phyloP scores from a whole-genome alignment of 495 filamentous ascomycete genomes.

The Aspergillus conjunctus region DNA sequence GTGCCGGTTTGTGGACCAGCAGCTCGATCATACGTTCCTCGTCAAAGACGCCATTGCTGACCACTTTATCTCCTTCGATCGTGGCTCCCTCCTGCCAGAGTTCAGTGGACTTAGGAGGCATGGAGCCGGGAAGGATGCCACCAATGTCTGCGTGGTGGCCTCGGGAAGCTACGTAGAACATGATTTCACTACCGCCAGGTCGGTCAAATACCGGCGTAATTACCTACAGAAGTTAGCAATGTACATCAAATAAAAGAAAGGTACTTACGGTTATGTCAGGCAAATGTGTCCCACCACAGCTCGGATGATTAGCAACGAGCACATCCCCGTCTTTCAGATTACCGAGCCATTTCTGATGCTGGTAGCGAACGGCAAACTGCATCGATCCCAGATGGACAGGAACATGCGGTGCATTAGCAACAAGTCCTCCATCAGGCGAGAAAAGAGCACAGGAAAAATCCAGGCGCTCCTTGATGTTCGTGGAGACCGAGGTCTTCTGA shows the following conservation, averaged over 20 bases:
- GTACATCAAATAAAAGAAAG: not conserved
- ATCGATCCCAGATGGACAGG: conserved; percentile 79
- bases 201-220: conserved; percentile 79
- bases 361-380: conserved; percentile 88
- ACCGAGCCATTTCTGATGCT: conserved; percentile 88
- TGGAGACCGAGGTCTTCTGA: conserved; percentile 96
- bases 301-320: conserved; percentile 93
- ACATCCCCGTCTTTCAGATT: conserved; percentile 91
- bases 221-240: conserved; percentile 38
- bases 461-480: conserved; percentile 95
- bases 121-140: conserved; percentile 91
- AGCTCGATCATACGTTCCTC: conserved; percentile 84
- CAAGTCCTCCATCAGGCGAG: conserved; percentile 83
- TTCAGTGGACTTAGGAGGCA: conserved; percentile 93
- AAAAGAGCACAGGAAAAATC: conserved; percentile 98
- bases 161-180: conserved; percentile 95
- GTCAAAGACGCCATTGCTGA: conserved; percentile 86
- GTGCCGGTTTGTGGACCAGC: conserved; percentile 78
- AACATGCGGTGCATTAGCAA: conserved; percentile 93
- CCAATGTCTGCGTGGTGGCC: conserved; percentile 98
- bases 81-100: conserved; percentile 93
- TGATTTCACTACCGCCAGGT: conserved; percentile 73
- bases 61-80: conserved; percentile 92
- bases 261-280: conserved; percentile 82
- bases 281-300: conserved; percentile 84